phyloP scores from a whole-genome alignment of 129 eudicot species.

The Calendula officinalis region DNA sequence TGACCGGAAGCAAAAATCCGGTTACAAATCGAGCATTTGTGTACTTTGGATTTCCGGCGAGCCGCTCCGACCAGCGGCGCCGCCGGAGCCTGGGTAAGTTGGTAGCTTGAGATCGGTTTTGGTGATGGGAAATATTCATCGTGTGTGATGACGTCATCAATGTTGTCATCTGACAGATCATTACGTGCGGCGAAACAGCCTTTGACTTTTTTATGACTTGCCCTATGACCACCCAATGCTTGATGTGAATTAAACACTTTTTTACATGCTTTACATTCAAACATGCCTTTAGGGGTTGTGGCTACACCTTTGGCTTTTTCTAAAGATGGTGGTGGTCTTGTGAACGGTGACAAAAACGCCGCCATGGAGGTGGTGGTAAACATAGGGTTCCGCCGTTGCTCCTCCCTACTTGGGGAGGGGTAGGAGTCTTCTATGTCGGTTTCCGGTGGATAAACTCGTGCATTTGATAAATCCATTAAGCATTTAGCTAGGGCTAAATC shows the following conservation, averaged over 20 bases:
- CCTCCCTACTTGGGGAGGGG: slow-evolving; percentile 66
- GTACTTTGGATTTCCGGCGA: slow-evolving; percentile 73
- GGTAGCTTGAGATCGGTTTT: slow-evolving; percentile 45
- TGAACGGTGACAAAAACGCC: slow-evolving; percentile 26
- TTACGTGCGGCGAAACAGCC: slow-evolving; percentile 83
- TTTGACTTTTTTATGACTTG: slow-evolving; percentile 91
- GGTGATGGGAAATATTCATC: slow-evolving; percentile 52
- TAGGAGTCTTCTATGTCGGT: slow-evolving; percentile 59
- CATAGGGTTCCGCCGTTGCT: slow-evolving; percentile 47
- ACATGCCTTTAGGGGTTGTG: slow-evolving; percentile 56
- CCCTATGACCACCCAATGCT: slow-evolving; percentile 91
- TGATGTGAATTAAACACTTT: slow-evolving; percentile 89
- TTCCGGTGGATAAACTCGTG: slow-evolving; percentile 48
- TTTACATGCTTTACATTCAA: slow-evolving; percentile 94
- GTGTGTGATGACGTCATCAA: slow-evolving; percentile 41
- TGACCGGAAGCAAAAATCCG: slow-evolving; percentile 78
- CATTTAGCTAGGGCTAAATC: slow-evolving; percentile 75
- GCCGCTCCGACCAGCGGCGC: slow-evolving; percentile 40
- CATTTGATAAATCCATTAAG: slow-evolving; percentile 66
- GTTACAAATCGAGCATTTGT: slow-evolving; percentile 83
- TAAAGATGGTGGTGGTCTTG: slow-evolving; percentile 23
- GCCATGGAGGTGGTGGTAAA: slow-evolving; percentile 20
- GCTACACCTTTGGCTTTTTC: slow-evolving; percentile 56
- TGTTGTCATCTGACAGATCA: slow-evolving; percentile 42
- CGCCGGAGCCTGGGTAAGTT: slow-evolving; percentile 43